Evolutionary conservation across 805 yeast genomes (phyloP).

Genomic region (Cyberlindnera suaveolens): DNA sequence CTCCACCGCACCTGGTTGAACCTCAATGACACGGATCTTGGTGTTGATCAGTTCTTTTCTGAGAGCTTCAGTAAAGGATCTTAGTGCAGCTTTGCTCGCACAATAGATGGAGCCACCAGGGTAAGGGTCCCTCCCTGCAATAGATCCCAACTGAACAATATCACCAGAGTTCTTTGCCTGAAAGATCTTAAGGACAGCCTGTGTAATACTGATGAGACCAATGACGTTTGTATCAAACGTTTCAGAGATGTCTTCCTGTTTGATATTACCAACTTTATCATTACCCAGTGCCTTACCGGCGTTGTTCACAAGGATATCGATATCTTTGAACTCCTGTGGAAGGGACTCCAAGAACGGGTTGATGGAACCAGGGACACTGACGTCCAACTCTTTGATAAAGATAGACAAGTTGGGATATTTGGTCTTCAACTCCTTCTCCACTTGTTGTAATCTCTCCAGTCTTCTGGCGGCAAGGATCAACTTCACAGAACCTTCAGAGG

Average conservation of each 20-base stretch:
- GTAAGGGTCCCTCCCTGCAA: slow-evolving; percentile 75
- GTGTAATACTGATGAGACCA: slow-evolving; percentile 81
- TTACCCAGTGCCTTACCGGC: slow-evolving; percentile 80
- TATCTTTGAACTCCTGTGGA: slow-evolving; percentile 54
- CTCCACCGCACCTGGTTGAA: slow-evolving; percentile 67
- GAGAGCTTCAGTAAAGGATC: slow-evolving; percentile 63
- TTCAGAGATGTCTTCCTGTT: slow-evolving; percentile 54
- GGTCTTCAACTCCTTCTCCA: slow-evolving; percentile 39
- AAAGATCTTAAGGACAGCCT: slow-evolving; percentile 67
- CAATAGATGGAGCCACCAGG: slow-evolving; percentile 78
- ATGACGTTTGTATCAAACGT: slow-evolving; percentile 86
- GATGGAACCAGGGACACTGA: slow-evolving; percentile 45
- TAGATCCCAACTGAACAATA: slow-evolving; percentile 68
- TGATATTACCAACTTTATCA: slow-evolving; percentile 68
- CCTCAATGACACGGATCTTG: slow-evolving; percentile 56
- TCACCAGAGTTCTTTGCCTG: slow-evolving; percentile 66
- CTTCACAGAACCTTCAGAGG: slow-evolving; percentile 64
- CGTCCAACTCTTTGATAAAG: slow-evolving; percentile 46
- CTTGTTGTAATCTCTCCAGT: slow-evolving; percentile 44
- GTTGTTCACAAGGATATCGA: slow-evolving; percentile 65
- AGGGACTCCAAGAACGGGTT: slow-evolving; percentile 45
- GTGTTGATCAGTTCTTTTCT: slow-evolving; percentile 74
- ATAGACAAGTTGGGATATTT: slow-evolving; percentile 44
- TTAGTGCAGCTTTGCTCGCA: slow-evolving; percentile 67
- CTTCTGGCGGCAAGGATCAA: slow-evolving; percentile 78